Percentiles rank a stretch among this genome's conserved stretches.
phyloP scores from a whole-genome alignment of 768 basidiomycete species.

The Leccinum obscurum region DNA sequence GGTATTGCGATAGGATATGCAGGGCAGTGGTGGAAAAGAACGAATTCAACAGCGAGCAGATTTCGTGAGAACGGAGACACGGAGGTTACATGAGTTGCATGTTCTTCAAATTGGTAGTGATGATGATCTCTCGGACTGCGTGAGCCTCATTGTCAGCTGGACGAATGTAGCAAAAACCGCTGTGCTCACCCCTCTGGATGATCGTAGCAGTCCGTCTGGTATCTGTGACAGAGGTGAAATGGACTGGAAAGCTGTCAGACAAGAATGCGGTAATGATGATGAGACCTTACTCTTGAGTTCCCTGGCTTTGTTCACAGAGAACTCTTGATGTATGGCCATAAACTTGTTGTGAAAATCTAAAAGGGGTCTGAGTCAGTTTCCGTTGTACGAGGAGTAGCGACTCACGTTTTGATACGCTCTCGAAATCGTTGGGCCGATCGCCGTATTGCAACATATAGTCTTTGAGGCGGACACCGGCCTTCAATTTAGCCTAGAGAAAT shows the following conservation, averaged over 20 bases:
- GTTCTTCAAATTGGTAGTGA: conserved; percentile 62
- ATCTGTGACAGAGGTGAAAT: conserved; percentile 82
- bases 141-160: conserved; percentile 3
- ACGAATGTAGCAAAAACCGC: neutral
- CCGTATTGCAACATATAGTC: conserved; percentile 72
- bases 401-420: conserved; percentile 72
- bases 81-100: conserved; percentile 39
- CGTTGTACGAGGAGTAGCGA: conserved; percentile 10
- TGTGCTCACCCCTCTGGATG: conserved; percentile 63
- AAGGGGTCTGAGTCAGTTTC: conserved; percentile 6
- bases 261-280: neutral
- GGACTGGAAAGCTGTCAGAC: conserved; percentile 47
- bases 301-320: conserved; percentile 68
- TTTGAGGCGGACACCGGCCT: conserved; percentile 69
- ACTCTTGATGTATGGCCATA: conserved; percentile 62
- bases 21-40: conserved; percentile 2
- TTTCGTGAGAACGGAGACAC: neutral
- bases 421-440: conserved; percentile 77
- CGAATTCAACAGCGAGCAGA: conserved; percentile 10
- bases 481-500: conserved; percentile 60
- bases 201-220: conserved; percentile 71
- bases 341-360: conserved; percentile 78
- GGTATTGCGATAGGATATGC: conserved; percentile 18
- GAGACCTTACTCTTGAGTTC: conserved; percentile 64
- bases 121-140: conserved; percentile 69